These are phyloP conservation scores for Cercospora nicotianae DNA, from an alignment of 2,329 filamentous ascomycete species.

Conservation along the genomic window DNA sequence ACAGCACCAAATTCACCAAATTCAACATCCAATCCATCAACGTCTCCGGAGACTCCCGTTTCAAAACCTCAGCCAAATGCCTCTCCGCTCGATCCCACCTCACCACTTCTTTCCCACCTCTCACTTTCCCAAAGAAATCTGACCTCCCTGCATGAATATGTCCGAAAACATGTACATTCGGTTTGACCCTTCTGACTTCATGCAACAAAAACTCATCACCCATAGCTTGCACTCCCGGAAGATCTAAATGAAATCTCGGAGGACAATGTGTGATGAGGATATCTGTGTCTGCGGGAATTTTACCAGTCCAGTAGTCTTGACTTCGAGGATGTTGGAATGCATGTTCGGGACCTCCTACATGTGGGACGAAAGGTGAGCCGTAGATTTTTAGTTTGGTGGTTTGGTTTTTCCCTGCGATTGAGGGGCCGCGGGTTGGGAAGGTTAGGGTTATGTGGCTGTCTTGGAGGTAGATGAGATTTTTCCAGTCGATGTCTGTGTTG, in stretches of 20 bases:
- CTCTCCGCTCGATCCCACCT: conserved; percentile 74
- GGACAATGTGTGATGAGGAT: conserved; percentile 81
- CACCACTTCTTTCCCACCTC: conserved; percentile 64
- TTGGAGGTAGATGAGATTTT: conserved; percentile 72
- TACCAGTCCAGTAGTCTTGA: conserved; percentile 69
- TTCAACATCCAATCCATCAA: conserved; percentile 36
- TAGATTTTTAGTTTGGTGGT: conserved; percentile 68
- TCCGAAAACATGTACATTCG: conserved; percentile 77
- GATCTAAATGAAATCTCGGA: conserved; percentile 68
- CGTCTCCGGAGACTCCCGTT: conserved; percentile 38
- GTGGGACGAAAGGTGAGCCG: conserved; percentile 72
- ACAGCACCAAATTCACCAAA: conserved; percentile 44
- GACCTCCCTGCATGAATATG: conserved; percentile 70
- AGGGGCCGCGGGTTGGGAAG: conserved; percentile 47
- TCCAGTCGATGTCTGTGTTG: conserved; percentile 61
- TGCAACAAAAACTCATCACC: conserved; percentile 68
- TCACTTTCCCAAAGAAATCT: conserved; percentile 30
- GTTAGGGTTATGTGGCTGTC: conserved; percentile 64
- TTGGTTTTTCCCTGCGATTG: conserved; percentile 30
- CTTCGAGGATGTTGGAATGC: conserved; percentile 73
- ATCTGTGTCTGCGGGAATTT: conserved; percentile 70
- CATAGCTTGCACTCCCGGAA: conserved; percentile 56
- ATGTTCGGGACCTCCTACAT: conserved; percentile 68
- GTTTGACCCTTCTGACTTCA: conserved; percentile 73
- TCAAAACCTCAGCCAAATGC: conserved; percentile 67